Evolutionary conservation across 805 yeast species (phyloP).

Genomic region (Schwanniomyces vanrijiae): DNA sequence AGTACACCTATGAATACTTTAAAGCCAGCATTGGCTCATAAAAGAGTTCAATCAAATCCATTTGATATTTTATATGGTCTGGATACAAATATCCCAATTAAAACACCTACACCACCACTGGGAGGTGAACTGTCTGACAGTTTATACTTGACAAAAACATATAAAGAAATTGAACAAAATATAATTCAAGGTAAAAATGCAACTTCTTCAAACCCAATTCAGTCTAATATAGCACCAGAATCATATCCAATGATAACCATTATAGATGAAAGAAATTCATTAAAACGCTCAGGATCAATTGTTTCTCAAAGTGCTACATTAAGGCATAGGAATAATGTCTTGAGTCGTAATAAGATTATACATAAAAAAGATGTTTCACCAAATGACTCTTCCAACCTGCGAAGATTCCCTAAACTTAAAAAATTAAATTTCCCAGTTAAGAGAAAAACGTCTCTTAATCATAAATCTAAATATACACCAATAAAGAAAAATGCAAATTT

Average conservation of each 20-base stretch:
- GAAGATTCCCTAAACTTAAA: conserved; percentile 3
- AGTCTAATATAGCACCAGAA: not conserved
- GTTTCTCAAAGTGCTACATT: conserved; percentile 31
- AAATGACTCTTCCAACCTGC: not conserved
- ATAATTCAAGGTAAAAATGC: conserved; percentile 4
- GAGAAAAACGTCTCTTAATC: conserved; percentile 32
- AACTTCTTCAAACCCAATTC: not conserved
- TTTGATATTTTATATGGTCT: conserved; percentile 26
- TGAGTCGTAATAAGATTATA: conserved; percentile 27
- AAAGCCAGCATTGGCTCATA: not conserved
- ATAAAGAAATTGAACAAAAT: conserved; percentile 5
- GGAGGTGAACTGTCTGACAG: not conserved
- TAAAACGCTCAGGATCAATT: conserved; percentile 27
- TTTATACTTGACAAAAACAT: not conserved
- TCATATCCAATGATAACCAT: conserved; percentile 17
- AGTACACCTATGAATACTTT: not conserved
- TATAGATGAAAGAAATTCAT: conserved; percentile 15
- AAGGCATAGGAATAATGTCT: conserved; percentile 28
- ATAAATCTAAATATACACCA: conserved; percentile 18
- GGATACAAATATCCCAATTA: not conserved
- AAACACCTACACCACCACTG: not conserved
- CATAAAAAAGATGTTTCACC: conserved; percentile 11
- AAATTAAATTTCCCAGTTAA: conserved; percentile 34
- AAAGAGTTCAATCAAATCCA: conserved; percentile 22
- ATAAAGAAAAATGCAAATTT: conserved; percentile 19